Percentiles rank a stretch among this genome's conserved stretches.
phyloP scores from a whole-genome alignment of 139 green algal species.

The Pleodorina starrii region DNA sequence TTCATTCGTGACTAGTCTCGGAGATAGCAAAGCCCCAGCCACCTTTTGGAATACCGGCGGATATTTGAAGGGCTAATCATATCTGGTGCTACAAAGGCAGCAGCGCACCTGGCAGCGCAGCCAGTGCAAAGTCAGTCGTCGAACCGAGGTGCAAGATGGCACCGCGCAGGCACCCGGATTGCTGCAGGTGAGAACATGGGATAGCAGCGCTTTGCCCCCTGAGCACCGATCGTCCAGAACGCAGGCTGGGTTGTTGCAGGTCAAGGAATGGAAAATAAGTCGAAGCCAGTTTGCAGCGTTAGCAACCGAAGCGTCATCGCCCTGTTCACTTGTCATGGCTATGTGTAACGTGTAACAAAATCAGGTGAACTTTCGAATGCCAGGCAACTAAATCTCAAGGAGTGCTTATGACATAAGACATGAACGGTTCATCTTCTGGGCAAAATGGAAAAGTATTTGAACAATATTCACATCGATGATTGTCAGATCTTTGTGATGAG shows the following conservation, averaged over 20 bases:
- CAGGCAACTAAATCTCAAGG: too few species aligned
- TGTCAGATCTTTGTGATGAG: neutral
- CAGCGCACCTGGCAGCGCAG: constrained; percentile 3
- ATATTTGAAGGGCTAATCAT: too few species aligned
- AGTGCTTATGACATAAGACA: neutral
- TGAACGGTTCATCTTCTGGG: neutral
- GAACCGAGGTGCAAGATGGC: constrained; percentile 15
- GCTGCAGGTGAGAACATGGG: neutral
- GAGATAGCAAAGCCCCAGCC: too few species aligned
- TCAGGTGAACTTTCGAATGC: too few species aligned
- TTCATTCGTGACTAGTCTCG: too few species aligned
- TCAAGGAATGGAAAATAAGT: constrained; percentile 17
- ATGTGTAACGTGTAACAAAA: neutral
- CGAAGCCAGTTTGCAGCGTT: constrained; percentile 31
- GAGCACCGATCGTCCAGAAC: constrained; percentile 4
- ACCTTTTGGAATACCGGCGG: too few species aligned
- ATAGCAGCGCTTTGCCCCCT: neutral
- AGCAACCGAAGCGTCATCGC: constrained; percentile 8
- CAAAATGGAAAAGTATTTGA: neutral
- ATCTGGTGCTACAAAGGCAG: too few species aligned
- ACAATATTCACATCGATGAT: neutral
- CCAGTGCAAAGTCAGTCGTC: constrained; percentile 18
- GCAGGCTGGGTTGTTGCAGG: constrained; percentile 19
- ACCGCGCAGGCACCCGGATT: neutral
- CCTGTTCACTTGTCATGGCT: constrained; percentile 1